Evolutionary conservation across 805 yeast species (phyloP), one percentile per base, ranked within the genome.

Genomic region (Kazachstania psychrophila): DNA sequence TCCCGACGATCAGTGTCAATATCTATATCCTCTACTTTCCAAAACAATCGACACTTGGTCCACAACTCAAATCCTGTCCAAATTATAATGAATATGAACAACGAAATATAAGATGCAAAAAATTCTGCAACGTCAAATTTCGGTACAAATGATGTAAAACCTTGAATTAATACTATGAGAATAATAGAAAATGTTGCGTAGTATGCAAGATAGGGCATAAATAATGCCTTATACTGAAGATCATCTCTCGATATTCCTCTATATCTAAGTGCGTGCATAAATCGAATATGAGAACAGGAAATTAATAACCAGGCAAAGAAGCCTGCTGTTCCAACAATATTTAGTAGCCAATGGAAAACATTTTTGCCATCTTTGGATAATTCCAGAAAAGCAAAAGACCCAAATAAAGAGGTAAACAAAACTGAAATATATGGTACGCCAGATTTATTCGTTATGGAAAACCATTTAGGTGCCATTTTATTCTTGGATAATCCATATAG

Each of bases 321-420:
- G 38, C 86, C 86, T 9, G 85, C 75, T 34, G 77, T 77, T n/a
- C 83, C 79, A 11, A 81, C 72, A 47, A 79, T 75, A 57, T 77
- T 77, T 43, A 78, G 61, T 41, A 79, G 65, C 86, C 86, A 79
- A 49, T 68, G 58, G 60, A 79, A 79, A 26, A 73, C 85, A 5
- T 69, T 65, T 29, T 53, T 51, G 33, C 79, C 78, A 35, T 66
- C 59, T 23, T 55, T 52, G 9, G 77, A 66, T 18, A 72, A 71
- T 22, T 60, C 62, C 55, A 79, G 56, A 62, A 69, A 77, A 4
- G 75, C 83, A 37, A 79, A 60, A 13, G 72, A 58, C 28, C 86
- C 86, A 51, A 78, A 73, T 4, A 65, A 44, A 2, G 83, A 66
- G 7, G 83, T 73, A 51, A 65, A 54, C 3, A 69, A 34, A 19